Evolutionary conservation across 129 eudicot species (phyloP).

Genomic region (sunflower (Helianthus annuus)): HanXRQr2.0-SUNRISE NC_035448.2:7330121-7330620

Average conservation of each 20-base stretch:
- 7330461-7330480: background rate
- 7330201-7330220: background rate
- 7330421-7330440: no score
- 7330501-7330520: slow-evolving; percentile 1
- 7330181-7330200: background rate
- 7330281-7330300: background rate
- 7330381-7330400: background rate
- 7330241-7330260: slow-evolving; percentile 13
- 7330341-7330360: background rate
- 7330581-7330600: no score
- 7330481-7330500: background rate
- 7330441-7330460: no score
- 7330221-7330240: background rate
- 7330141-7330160: slow-evolving; percentile 4
- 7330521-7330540: slow-evolving; percentile 1
- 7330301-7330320: slow-evolving; percentile 4
- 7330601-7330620: no score
- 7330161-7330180: slow-evolving; percentile 15
- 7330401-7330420: background rate
- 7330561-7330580: no score
- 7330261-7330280: background rate
- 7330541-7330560: no score
- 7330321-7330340: slow-evolving; percentile 2
- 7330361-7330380: background rate
- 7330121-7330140: background rate